Evolutionary conservation across 257 asterid species (phyloP).

Genomic region (Solanum chiquidenum): DNA sequence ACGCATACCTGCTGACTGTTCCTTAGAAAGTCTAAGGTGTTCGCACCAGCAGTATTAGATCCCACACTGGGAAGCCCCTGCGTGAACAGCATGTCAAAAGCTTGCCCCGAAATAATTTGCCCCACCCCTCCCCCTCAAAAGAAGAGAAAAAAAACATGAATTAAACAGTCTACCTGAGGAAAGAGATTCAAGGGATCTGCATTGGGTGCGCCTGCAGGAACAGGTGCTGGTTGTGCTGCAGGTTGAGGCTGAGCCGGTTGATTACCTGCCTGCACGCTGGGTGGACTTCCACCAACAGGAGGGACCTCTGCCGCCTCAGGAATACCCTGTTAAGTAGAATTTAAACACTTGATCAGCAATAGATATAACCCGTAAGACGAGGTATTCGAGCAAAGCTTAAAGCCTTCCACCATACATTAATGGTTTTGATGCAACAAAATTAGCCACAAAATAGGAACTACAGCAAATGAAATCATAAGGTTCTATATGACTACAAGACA

Average conservation of each 20-base stretch:
- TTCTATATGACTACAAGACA: not conserved
- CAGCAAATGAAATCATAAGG: not conserved
- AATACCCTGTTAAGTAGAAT: conserved; percentile 40
- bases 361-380: not conserved
- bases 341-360: not conserved
- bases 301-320: conserved; percentile 62
- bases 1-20: conserved; percentile 60
- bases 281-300: conserved; percentile 25
- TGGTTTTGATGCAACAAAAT: not conserved
- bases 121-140: not conserved
- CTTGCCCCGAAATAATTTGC: not conserved
- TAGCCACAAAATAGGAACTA: not conserved
- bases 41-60: conserved; percentile 46
- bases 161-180: conserved; percentile 48
- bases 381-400: not conserved
- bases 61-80: conserved; percentile 67
- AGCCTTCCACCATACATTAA: not conserved
- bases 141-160: not conserved
- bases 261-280: conserved; percentile 27
- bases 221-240: conserved; percentile 41
- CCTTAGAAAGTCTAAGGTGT: conserved; percentile 62
- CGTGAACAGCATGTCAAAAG: conserved; percentile 1
- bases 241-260: conserved; percentile 40
- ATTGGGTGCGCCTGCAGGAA: conserved; percentile 59
- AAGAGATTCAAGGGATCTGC: conserved; percentile 69